Evolutionary conservation across 768 basidiomycete species (phyloP).

Genomic region (Panus rudis): DNA sequence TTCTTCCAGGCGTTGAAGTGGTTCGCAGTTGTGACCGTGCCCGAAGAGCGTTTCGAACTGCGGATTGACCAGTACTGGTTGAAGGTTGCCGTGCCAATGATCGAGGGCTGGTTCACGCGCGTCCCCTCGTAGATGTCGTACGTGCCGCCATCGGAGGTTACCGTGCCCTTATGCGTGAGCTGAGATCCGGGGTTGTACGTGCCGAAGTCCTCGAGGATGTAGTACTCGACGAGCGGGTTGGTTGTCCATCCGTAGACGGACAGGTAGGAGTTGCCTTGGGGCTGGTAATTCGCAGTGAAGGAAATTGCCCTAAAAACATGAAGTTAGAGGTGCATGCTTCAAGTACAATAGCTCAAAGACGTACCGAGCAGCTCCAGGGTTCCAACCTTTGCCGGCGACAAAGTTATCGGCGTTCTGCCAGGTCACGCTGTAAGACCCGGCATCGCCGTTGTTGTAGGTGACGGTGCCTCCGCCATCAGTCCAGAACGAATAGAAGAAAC

Average conservation of each 20-base stretch:
- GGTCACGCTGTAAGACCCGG: slow-evolving; percentile 26
- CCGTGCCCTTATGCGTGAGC: slow-evolving; percentile 28
- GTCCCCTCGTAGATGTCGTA: slow-evolving; percentile 36
- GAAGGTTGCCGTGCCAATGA: slow-evolving; percentile 37
- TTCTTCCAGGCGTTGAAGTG: slow-evolving; percentile 39
- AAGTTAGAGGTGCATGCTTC: too few species aligned
- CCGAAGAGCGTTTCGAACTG: slow-evolving; percentile 24
- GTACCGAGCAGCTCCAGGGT: slow-evolving; percentile 25
- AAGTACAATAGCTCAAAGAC: slow-evolving; percentile 2
- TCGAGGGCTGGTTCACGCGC: slow-evolving; percentile 36
- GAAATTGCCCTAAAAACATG: slow-evolving; percentile 30
- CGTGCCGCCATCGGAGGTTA: slow-evolving; percentile 34
- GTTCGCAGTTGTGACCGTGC: slow-evolving; percentile 22
- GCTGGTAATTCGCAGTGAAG: slow-evolving; percentile 31
- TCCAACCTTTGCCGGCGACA: slow-evolving; percentile 36
- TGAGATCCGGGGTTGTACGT: slow-evolving; percentile 32
- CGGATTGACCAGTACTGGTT: slow-evolving; percentile 42
- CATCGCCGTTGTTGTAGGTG: slow-evolving; percentile 27
- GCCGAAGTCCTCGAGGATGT: slow-evolving; percentile 37
- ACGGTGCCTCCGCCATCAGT: slow-evolving; percentile 24
- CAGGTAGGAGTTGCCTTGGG: slow-evolving; percentile 36
- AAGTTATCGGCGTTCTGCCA: slow-evolving; percentile 30
- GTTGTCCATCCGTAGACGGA: slow-evolving; percentile 42
- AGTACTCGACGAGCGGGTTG: slow-evolving; percentile 42
- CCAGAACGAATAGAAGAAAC: slow-evolving; percentile 34